These are phyloP conservation scores for Boletus sp. DNA, from an alignment of 768 basidiomycete genomes.

Conservation along the genomic window DNA sequence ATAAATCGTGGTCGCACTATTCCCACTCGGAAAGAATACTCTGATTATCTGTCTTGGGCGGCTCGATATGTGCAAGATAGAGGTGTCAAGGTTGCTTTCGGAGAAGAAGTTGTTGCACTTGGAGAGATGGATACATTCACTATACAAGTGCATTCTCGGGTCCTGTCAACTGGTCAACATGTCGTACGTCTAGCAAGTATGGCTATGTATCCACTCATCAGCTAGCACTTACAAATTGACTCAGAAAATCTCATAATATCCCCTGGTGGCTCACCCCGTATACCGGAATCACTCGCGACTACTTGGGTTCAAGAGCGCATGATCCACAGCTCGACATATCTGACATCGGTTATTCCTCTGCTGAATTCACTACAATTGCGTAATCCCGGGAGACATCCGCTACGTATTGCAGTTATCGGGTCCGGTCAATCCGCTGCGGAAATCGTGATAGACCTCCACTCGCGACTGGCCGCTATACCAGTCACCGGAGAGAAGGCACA, in stretches of 20 bases:
- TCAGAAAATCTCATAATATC: conserved; percentile 49
- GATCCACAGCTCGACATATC: conserved; percentile 44
- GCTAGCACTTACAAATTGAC: not conserved
- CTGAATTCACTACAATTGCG: conserved; percentile 27
- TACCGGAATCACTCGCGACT: conserved; percentile 37
- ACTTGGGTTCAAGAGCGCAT: conserved; percentile 34
- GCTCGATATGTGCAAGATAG: conserved; percentile 41
- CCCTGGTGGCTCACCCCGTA: conserved; percentile 45
- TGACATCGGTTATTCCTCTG: conserved; percentile 36
- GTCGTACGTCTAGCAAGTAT: conserved; percentile 37
- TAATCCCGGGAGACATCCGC: conserved; percentile 20
- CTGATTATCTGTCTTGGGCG: conserved; percentile 54
- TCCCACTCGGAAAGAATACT: conserved; percentile 51
- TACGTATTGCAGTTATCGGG: conserved; percentile 45
- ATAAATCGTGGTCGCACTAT: conserved; percentile 51
- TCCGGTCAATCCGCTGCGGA: conserved; percentile 49
- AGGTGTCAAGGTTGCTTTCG: conserved; percentile 43
- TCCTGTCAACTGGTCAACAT: conserved; percentile 35
- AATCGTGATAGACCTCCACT: conserved; percentile 43
- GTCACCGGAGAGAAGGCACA: conserved; percentile 28
- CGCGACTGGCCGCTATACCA: conserved; percentile 35
- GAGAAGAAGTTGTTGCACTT: conserved; percentile 45
- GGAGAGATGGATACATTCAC: conserved; percentile 31
- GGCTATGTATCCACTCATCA: conserved; percentile 15
- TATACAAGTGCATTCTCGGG: conserved; percentile 38